Conservation (phyloP, 768 basidiomycete genomes). For the Tulasnella sp. region DNA sequence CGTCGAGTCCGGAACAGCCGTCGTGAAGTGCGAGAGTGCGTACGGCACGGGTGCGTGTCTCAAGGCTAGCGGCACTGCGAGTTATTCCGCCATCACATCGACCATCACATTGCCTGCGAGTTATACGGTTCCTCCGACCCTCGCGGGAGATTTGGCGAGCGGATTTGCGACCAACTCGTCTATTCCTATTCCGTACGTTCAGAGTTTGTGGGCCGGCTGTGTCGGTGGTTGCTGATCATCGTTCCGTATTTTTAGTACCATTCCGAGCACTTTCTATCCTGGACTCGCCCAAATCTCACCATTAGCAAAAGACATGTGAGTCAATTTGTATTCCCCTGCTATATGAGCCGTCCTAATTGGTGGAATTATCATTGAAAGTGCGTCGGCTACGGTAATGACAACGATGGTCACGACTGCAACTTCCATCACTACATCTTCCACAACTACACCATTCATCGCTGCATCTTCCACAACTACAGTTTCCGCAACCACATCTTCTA, state of each 20-base stretch:
- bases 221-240: background rate
- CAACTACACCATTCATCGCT: too few relatives aligned
- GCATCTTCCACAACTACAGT: too few relatives aligned
- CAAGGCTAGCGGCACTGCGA: conserved; percentile 21
- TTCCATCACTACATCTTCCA: too few relatives aligned
- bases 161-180: conserved; percentile 11
- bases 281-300: background rate
- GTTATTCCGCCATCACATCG: conserved; percentile 20
- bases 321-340: too few relatives aligned
- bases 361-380: too few relatives aligned
- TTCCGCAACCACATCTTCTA: too few relatives aligned
- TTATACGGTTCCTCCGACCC: conserved; percentile 25
- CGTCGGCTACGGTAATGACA: too few relatives aligned
- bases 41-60: conserved; percentile 25
- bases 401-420: too few relatives aligned
- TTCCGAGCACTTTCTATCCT: conserved; percentile 8
- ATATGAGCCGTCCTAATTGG: too few relatives aligned
- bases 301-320: background rate
- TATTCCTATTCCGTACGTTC: conserved; percentile 17
- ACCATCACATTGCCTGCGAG: conserved; percentile 23
- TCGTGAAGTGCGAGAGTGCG: conserved; percentile 26
- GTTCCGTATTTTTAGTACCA: background rate
- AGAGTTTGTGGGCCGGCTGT: too few relatives aligned
- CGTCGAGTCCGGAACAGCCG: conserved; percentile 23
- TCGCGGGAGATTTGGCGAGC: conserved; percentile 16